A percentile compares a stretch with the other conserved stretches of the same genome.
Conservation (phyloP, 345 rosid genomes). For the Aquilaria sinensis region DNA sequence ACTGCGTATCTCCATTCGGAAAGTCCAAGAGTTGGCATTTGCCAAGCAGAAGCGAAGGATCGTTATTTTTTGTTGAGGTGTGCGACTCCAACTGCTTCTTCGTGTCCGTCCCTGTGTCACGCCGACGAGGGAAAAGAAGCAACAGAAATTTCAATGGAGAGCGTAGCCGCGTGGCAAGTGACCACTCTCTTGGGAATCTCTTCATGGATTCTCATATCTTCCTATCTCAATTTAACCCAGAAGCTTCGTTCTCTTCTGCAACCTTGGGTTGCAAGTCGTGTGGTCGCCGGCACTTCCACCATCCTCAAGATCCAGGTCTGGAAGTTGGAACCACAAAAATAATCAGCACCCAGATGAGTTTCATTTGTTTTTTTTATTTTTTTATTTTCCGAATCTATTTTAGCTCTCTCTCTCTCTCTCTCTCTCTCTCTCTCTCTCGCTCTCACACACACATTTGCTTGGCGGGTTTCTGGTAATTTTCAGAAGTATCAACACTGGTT, state of each 20-base stretch:
- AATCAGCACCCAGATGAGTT: constrained; percentile 8
- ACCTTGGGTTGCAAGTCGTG: constrained; percentile 59
- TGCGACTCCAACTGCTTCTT: constrained; percentile 10
- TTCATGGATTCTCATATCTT: constrained; percentile 68
- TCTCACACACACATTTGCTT: neutral
- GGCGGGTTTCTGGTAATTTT: neutral
- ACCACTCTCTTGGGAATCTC: constrained; percentile 50
- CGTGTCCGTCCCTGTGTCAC: constrained; percentile 12
- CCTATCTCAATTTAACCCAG: constrained; percentile 47
- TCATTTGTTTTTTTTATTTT: constrained; percentile 68
- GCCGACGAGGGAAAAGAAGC: constrained; percentile 9
- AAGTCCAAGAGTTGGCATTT: too few relatives aligned
- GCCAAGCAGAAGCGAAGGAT: too few relatives aligned
- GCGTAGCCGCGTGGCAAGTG: constrained; percentile 66
- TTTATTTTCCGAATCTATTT: constrained; percentile 81
- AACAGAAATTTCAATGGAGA: constrained; percentile 49
- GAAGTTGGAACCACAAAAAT: neutral
- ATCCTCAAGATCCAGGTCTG: constrained; percentile 82
- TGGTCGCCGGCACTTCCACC: constrained; percentile 46
- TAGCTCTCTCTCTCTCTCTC: neutral
- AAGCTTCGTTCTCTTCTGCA: constrained; percentile 68
- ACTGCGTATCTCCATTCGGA: too few relatives aligned
- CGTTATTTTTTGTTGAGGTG: too few relatives aligned
- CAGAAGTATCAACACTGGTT: constrained; percentile 61
- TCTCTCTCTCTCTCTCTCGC: neutral